phyloP scores from a whole-genome alignment of 176 grass and related monocot genomes.

The bread wheat (Triticum aestivum) region IWGSC_CS_RefSeq_v2.1 NC_057796.1:486365021-486365520 shows the following conservation, averaged over 20 bases:
- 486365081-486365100: background rate
- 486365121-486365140: constrained; percentile 19
- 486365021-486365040: background rate
- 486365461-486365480: background rate
- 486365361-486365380: constrained; percentile 2
- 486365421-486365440: background rate
- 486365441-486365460: background rate
- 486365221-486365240: constrained; percentile 24
- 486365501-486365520: background rate
- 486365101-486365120: background rate
- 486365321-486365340: constrained; percentile 15
- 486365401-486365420: background rate
- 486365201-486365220: constrained; percentile 15
- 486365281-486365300: constrained; percentile 22
- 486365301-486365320: constrained; percentile 21
- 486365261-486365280: constrained; percentile 37
- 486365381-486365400: background rate
- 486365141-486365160: constrained; percentile 9
- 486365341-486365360: constrained; percentile 15
- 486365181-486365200: constrained; percentile 24
- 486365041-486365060: background rate
- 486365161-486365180: constrained; percentile 39
- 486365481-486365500: background rate
- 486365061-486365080: background rate
- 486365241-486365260: constrained; percentile 34